Base-by-base conservation (phyloP, 495 filamentous ascomycete genomes). In the Aspergillus egyptiacus region DNA sequence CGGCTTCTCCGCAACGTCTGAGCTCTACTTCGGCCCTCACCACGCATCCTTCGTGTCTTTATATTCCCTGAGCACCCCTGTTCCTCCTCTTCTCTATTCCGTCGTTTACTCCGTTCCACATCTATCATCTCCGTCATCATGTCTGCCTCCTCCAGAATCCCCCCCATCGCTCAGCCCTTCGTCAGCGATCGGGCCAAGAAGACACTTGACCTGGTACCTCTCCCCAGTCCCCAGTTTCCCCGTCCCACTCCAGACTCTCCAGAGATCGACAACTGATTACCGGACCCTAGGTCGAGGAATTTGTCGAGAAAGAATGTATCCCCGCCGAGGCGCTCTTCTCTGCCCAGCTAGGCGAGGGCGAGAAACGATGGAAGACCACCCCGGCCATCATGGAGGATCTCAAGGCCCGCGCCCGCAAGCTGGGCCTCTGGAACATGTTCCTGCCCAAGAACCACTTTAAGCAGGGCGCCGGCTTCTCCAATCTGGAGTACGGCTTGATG, bases 351-450 rank as follows among this genome's bases (percentile, higher is more conserved):
- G 87, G 87, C 56, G 66, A 83, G 43, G 86, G 85, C 49, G 75
- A 82, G 31, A 64, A 81, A 51, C 79, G 90, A 77, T 86, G 89
- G 86, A 75, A 82, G 49, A 73, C 78, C 24, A 85, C 88, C 62
- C 93, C 93, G 18, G 61, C 78, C 23, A 72, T 98, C 49, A 78
- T 98, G 53, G 93, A 97, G 55, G 80, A 87, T 32, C 76, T 98
- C 54, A 98, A 98, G 77, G 68, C 71, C 39, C 87, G 87, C 61
- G 93, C 93, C 10, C 78, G 77, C 61, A 75, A 83, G 59, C 73
- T 91, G n/a, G 93, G 93, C 0, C 75, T 98, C 35, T 98, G 93
- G 93, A 98, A 98, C 66, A 86, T 98, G 81, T 98, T 98, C 76
- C 68, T 98, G 50, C 86, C 91, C 37, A 91, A 87, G 70, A 88